A percentile compares a stretch with the other conserved stretches of the same genome.
phyloP scores from a whole-genome alignment of 352 stramenopile genomes.

The Phytophthora aleatoria region DNA sequence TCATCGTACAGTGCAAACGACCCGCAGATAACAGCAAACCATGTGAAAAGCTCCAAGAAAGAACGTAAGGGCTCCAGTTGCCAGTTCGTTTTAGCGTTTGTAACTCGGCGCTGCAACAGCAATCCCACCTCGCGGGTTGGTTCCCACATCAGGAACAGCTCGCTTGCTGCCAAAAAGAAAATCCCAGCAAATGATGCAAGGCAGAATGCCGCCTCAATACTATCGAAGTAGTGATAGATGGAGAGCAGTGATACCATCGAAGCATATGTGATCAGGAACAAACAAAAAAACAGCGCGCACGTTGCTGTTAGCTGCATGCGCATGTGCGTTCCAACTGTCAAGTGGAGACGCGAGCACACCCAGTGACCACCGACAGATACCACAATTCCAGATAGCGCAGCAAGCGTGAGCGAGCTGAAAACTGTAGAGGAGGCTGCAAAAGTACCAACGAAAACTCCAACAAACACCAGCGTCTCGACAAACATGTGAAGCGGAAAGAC shows the following conservation, averaged over 20 bases:
- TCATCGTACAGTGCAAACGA: slow-evolving; percentile 87
- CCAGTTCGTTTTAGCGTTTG: slow-evolving; percentile 82
- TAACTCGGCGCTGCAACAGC: slow-evolving; percentile 80
- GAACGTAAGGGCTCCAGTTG: slow-evolving; percentile 72
- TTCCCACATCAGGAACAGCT: slow-evolving; percentile 84
- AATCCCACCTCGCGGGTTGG: slow-evolving; percentile 72
- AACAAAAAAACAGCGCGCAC: slow-evolving; percentile 75
- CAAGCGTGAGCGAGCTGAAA: slow-evolving; percentile 78
- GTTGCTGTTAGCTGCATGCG: slow-evolving; percentile 71
- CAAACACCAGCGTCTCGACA: slow-evolving; percentile 70
- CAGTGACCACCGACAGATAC: slow-evolving; percentile 77
- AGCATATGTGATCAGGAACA: slow-evolving; percentile 73
- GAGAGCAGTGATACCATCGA: slow-evolving; percentile 73
- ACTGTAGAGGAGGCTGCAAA: slow-evolving; percentile 73
- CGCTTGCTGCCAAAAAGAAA: slow-evolving; percentile 79
- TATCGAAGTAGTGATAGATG: slow-evolving; percentile 88
- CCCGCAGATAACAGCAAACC: slow-evolving; percentile 77
- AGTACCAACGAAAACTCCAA: slow-evolving; percentile 76
- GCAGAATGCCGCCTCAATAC: slow-evolving; percentile 85
- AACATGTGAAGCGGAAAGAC: slow-evolving; percentile 81
- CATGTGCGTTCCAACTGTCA: slow-evolving; percentile 59
- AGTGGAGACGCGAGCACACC: slow-evolving; percentile 61
- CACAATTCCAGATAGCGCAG: slow-evolving; percentile 72
- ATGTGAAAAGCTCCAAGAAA: slow-evolving; percentile 85
- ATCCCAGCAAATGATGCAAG: slow-evolving; percentile 78